phyloP scores from a whole-genome alignment of 441 rosid species.

The Gossypium aridum region DNA sequence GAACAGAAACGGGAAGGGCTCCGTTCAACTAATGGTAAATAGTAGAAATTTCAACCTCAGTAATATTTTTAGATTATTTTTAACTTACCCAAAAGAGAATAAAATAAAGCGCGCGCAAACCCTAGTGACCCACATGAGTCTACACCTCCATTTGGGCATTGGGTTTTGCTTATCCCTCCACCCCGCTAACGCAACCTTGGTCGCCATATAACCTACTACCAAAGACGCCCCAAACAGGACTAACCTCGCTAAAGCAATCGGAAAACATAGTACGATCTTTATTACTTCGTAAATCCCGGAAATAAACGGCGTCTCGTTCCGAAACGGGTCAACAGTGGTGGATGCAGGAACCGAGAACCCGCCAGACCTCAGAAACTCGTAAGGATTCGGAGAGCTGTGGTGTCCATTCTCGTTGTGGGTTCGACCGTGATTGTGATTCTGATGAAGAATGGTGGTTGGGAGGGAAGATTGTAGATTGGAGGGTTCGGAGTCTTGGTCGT shows the following conservation, averaged over 20 bases:
- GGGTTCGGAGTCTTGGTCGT: slow-evolving; percentile 18
- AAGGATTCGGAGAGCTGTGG: slow-evolving; percentile 33
- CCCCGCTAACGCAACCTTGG: slow-evolving; percentile 62
- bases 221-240: slow-evolving; percentile 59
- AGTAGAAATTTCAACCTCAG: neutral
- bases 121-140: slow-evolving; percentile 91
- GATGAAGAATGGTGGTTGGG: neutral
- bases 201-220: slow-evolving; percentile 58
- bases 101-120: slow-evolving; percentile 65
- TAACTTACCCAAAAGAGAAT: slow-evolving; percentile 78
- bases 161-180: slow-evolving; percentile 87
- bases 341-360: slow-evolving; percentile 40
- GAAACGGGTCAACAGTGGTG: slow-evolving; percentile 67
- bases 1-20: neutral
- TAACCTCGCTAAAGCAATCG: slow-evolving; percentile 58
- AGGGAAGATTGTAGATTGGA: slow-evolving; percentile 1
- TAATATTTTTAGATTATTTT: neutral
- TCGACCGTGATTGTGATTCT: neutral
- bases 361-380: slow-evolving; percentile 39
- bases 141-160: slow-evolving; percentile 78
- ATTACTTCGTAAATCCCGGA: slow-evolving; percentile 64
- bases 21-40: neutral
- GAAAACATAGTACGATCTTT: slow-evolving; percentile 64
- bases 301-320: slow-evolving; percentile 48
- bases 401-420: neutral